Evolutionary conservation across 2,329 filamentous ascomycete species (phyloP).

Genomic region (Colletotrichum agaves): DNA sequence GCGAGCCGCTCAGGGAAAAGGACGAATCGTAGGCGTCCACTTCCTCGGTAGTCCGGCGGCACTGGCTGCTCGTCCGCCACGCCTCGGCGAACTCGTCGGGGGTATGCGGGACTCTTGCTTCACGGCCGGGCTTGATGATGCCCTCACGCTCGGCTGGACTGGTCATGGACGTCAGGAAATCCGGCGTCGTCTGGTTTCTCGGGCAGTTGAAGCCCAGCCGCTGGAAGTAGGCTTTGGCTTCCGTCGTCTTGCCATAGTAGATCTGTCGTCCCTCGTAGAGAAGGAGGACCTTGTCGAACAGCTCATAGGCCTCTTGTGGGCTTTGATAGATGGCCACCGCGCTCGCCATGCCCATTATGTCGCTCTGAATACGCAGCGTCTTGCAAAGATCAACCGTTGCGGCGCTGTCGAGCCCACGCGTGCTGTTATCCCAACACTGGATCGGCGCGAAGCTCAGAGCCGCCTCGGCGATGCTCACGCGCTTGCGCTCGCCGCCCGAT

Average conservation of each 20-base stretch:
- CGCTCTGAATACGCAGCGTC: constrained; percentile 68
- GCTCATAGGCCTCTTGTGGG: constrained; percentile 49
- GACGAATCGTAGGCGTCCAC: constrained; percentile 14
- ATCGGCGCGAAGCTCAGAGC: constrained; percentile 50
- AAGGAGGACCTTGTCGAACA: constrained; percentile 76
- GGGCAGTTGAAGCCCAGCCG: constrained; percentile 66
- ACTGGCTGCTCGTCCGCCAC: constrained; percentile 45
- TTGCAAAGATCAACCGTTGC: constrained; percentile 74
- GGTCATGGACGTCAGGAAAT: constrained; percentile 72
- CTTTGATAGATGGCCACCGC: constrained; percentile 75
- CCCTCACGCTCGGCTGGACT: constrained; percentile 51
- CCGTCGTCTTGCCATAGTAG: constrained; percentile 48
- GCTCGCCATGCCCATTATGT: constrained; percentile 67
- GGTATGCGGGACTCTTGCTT: constrained; percentile 48
- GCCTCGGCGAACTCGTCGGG: constrained; percentile 51
- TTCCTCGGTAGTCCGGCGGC: neutral
- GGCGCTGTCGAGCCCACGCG: constrained; percentile 71
- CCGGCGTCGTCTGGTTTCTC: constrained; percentile 70
- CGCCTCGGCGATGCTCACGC: constrained; percentile 81
- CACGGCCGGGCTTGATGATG: constrained; percentile 46
- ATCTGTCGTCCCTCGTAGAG: constrained; percentile 76
- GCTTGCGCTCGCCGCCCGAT: constrained; percentile 75
- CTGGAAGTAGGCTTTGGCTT: constrained; percentile 43
- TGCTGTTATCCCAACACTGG: constrained; percentile 79
- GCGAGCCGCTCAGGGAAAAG: constrained; percentile 11